Base-by-base conservation (phyloP, 2,329 filamentous ascomycete genomes). In the Sporothrix curviconia region DNA sequence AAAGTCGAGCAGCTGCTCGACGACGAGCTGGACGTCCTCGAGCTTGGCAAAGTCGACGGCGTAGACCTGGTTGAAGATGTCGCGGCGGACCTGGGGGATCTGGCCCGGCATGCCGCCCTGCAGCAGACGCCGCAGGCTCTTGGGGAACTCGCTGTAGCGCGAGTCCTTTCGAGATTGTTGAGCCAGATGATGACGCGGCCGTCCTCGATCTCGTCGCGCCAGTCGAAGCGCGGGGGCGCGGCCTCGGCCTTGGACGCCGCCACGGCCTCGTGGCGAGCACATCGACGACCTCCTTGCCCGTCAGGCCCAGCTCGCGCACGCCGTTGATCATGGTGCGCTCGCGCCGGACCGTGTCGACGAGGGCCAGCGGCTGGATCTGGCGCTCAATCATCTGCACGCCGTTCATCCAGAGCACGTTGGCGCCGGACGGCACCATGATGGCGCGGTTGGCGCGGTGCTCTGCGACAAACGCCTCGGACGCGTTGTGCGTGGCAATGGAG, bases 381-480 rank as follows among this genome's bases (percentile, higher is more conserved):
- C 91, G 82, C 51, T 90, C 80, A 62, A 89, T 86, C 30, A 96
- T 79, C 68, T 96, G 92, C 5, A 95, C 79, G 5, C 94, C 94
- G 66, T 99, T 99, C 75, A 99, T 89, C 90, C 91, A 97, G 47
- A 97, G 77, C 3, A 87, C 79, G 68, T 95, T 97, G 65, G 83
- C 79, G 0, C 94, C 95, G 2, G 84, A 73, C 0, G 89, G 89
- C 7, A 92, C 79, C 6, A 80, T 72, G 34, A 79, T 79, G 59
- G 30, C 19, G 17, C 86, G 81, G 66, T 96, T 96, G 17, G 75
- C 75, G 32, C 75, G 71, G 65, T 94, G 86, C 70, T 96, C 92
- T 1, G 76, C 69, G 17, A 84, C 64, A 66, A 97, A 92, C 0
- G 82, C 79, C 2, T 79, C 73, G 0, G 88, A 87, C 0, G 85